phyloP scores from a whole-genome alignment of 306 rosid genomes.

The Castanea crenata region DNA sequence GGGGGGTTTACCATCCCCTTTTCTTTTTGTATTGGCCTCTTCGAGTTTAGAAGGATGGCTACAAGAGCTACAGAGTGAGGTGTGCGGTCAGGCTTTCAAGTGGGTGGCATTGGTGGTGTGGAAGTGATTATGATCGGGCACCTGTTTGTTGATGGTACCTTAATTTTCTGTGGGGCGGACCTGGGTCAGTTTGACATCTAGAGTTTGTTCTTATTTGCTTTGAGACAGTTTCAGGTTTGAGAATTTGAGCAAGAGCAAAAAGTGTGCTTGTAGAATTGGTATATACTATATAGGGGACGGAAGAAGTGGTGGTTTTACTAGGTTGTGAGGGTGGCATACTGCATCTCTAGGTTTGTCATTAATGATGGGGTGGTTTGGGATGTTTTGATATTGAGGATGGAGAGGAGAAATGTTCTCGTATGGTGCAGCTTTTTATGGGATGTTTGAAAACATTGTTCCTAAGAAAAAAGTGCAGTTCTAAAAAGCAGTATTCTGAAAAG shows the following conservation, averaged over 20 bases:
- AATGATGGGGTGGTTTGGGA: background rate
- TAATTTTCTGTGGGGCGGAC: too few relatives aligned
- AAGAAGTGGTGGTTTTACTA: background rate
- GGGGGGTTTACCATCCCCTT: background rate
- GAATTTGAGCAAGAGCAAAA: background rate
- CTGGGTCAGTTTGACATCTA: too few relatives aligned
- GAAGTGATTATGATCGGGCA: background rate
- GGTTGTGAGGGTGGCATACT: background rate
- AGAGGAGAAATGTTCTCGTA: too few relatives aligned
- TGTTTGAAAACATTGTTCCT: too few relatives aligned
- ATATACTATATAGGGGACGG: background rate
- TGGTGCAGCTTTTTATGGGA: too few relatives aligned
- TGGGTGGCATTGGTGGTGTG: background rate
- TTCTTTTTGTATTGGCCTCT: background rate
- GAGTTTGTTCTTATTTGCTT: too few relatives aligned
- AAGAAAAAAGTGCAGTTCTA: too few relatives aligned
- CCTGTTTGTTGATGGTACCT: too few relatives aligned
- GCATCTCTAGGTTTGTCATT: background rate
- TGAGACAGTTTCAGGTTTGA: background rate
- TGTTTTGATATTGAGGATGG: background rate
- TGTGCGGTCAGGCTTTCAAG: background rate
- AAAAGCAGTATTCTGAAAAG: too few relatives aligned
- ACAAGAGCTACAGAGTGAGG: background rate
- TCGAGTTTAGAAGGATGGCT: background rate
- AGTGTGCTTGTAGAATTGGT: background rate